A percentile compares a stretch with the other conserved stretches of the same genome.
Evolutionary conservation across 768 basidiomycete genomes (phyloP).

Genomic region (Amanita pseudoporphyria): DNA sequence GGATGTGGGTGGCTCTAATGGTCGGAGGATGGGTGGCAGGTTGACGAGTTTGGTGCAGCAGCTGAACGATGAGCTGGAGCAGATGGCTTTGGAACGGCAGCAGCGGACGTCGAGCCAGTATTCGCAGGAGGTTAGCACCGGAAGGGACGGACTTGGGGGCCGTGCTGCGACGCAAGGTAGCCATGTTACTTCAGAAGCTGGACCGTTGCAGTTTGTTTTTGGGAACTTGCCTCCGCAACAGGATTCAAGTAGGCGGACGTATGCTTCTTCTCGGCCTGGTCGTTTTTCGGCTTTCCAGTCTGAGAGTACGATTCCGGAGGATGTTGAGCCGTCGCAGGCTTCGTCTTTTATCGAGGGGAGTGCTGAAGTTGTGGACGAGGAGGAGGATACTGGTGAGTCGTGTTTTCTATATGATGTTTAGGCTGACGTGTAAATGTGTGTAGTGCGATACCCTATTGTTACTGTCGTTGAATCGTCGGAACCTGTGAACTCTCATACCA

Average conservation of each 20-base stretch:
- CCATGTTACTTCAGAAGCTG: constrained; percentile 20
- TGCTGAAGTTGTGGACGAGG: constrained; percentile 22
- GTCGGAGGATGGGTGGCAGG: constrained; percentile 32
- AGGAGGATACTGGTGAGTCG: constrained; percentile 31
- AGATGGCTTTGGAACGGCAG: constrained; percentile 22
- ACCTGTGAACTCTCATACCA: too few relatives aligned
- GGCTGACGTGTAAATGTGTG: background rate
- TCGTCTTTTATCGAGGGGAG: constrained; percentile 29
- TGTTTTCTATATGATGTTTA: background rate
- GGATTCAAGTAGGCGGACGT: constrained; percentile 14
- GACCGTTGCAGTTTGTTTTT: constrained; percentile 28
- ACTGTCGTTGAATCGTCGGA: background rate
- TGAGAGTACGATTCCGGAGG: constrained; percentile 36
- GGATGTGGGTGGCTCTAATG: constrained; percentile 21
- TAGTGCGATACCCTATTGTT: background rate
- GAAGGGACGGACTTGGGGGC: too few relatives aligned
- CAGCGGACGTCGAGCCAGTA: constrained; percentile 20
- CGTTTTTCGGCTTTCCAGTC: constrained; percentile 29
- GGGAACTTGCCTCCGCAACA: constrained; percentile 22
- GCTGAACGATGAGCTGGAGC: constrained; percentile 39
- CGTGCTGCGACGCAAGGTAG: constrained; percentile 10
- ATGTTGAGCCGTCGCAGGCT: constrained; percentile 34
- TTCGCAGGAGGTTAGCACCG: too few relatives aligned
- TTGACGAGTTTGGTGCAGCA: constrained; percentile 42
- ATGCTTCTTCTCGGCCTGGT: constrained; percentile 11